Evolutionary conservation across 495 filamentous ascomycete genomes (phyloP).

Genomic region (Neurospora sp.): DNA sequence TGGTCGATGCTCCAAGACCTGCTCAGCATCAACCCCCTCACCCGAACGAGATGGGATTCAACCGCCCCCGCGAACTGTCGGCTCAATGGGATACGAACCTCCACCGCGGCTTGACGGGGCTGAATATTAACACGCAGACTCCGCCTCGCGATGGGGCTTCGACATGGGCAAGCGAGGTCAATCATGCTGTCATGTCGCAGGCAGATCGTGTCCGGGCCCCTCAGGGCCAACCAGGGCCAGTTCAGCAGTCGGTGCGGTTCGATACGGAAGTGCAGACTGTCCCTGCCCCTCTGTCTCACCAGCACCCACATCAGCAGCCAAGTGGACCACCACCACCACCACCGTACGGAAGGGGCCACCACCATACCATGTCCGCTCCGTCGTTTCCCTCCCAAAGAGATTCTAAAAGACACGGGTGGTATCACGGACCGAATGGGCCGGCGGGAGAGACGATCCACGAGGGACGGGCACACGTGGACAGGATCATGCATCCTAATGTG

Average conservation of each 20-base stretch:
- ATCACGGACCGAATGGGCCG: constrained; percentile 47
- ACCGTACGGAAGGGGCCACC: constrained; percentile 23
- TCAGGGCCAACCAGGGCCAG: background rate
- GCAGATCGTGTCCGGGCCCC: constrained; percentile 28
- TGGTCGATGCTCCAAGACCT: constrained; percentile 41
- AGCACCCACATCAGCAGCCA: background rate
- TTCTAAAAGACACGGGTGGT: constrained; percentile 58
- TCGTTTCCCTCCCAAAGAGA: constrained; percentile 42
- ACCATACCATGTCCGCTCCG: constrained; percentile 43
- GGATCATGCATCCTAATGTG: constrained; percentile 41
- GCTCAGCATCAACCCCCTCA: constrained; percentile 32
- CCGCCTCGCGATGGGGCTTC: constrained; percentile 45
- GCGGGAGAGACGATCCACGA: constrained; percentile 28
- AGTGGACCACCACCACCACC: background rate
- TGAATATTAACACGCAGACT: constrained; percentile 51
- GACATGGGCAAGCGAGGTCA: constrained; percentile 40
- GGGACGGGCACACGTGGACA: constrained; percentile 31
- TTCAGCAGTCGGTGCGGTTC: constrained; percentile 36
- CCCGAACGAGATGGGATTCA: constrained; percentile 37
- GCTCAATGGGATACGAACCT: constrained; percentile 68
- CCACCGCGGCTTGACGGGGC: constrained; percentile 61
- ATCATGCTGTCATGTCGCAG: constrained; percentile 39
- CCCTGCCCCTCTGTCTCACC: constrained; percentile 1
- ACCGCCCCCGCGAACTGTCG: constrained; percentile 48
- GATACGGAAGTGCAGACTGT: constrained; percentile 23